A percentile compares a stretch with the other conserved stretches of the same genome.
These are phyloP conservation scores for Laetiporus sulphureus DNA, from an alignment of 1,284 basidiomycete genomes.

Conservation along the genomic window DNA sequence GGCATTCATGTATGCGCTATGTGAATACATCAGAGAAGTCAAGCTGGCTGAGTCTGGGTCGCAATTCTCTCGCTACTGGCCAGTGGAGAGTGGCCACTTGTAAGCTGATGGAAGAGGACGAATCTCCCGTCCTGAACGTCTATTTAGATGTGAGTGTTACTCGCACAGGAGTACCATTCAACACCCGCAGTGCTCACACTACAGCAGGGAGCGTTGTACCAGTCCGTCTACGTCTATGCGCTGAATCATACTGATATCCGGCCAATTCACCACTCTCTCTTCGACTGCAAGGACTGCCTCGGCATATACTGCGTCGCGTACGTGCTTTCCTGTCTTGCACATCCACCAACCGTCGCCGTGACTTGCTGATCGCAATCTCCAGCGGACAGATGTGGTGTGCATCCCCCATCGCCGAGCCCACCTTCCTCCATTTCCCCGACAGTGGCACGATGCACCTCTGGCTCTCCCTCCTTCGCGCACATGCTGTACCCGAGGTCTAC, in stretches of 20 bases:
- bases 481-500: constrained; percentile 71
- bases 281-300: constrained; percentile 64
- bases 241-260: constrained; percentile 73
- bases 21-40: constrained; percentile 70
- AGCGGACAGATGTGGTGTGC: constrained; percentile 60
- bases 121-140: constrained; percentile 59
- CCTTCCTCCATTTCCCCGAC: constrained; percentile 63
- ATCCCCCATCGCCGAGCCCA: constrained; percentile 48
- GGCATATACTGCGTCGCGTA: constrained; percentile 60
- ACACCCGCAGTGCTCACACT: constrained; percentile 48
- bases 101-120: constrained; percentile 60
- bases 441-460: constrained; percentile 58
- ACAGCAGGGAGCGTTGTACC: constrained; percentile 64
- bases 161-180: constrained; percentile 10
- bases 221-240: constrained; percentile 64
- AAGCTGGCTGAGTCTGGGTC: constrained; percentile 62
- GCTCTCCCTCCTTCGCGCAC: constrained; percentile 69
- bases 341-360: no score
- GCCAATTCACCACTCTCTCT: constrained; percentile 60
- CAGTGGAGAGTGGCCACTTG: constrained; percentile 70
- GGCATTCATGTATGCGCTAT: no score
- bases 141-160: constrained; percentile 56
- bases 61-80: constrained; percentile 40
- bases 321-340: constrained; percentile 13
- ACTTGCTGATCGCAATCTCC: constrained; percentile 2